Percentiles rank a stretch among this genome's conserved stretches.
Conservation (phyloP, 768 basidiomycete species). For the Lactifluus piperatus region DNA sequence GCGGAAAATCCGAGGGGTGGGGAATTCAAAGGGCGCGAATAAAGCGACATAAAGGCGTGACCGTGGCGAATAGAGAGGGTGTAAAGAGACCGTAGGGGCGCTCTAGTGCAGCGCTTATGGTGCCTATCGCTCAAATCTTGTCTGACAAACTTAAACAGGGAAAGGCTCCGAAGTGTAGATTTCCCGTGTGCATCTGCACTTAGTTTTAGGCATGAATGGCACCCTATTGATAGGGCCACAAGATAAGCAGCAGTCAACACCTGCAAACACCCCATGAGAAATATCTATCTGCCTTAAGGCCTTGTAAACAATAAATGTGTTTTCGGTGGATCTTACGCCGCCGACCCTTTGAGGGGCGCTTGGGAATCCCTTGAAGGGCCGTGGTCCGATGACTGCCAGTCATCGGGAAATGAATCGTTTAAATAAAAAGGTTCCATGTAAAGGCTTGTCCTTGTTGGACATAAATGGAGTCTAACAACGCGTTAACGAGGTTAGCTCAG, state of each 20-base stretch:
- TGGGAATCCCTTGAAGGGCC: background rate
- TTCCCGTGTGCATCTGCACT: too few species aligned
- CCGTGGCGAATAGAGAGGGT: background rate
- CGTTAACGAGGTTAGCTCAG: too few species aligned
- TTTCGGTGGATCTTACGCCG: too few species aligned
- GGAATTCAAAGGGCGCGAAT: background rate
- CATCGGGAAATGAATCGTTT: conserved; percentile 2
- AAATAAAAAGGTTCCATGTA: too few species aligned
- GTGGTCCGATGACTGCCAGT: background rate
- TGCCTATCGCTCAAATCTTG: background rate
- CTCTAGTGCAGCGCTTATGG: background rate
- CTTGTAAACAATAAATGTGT: too few species aligned
- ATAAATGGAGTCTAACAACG: too few species aligned
- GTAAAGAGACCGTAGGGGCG: background rate
- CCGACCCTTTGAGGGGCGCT: too few species aligned
- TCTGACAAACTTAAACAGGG: background rate
- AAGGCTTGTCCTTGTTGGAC: too few species aligned
- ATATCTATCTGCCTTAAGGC: background rate
- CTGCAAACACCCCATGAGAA: background rate
- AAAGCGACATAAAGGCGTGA: background rate
- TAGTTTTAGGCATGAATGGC: background rate
- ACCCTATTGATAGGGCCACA: background rate
- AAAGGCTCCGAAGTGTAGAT: too few species aligned
- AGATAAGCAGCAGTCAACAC: background rate
- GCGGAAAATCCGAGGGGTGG: background rate